Percentiles rank a stretch among this genome's conserved stretches.
phyloP scores from a whole-genome alignment of 1,284 basidiomycete species.

The Bondarzewia mesenterica region DNA sequence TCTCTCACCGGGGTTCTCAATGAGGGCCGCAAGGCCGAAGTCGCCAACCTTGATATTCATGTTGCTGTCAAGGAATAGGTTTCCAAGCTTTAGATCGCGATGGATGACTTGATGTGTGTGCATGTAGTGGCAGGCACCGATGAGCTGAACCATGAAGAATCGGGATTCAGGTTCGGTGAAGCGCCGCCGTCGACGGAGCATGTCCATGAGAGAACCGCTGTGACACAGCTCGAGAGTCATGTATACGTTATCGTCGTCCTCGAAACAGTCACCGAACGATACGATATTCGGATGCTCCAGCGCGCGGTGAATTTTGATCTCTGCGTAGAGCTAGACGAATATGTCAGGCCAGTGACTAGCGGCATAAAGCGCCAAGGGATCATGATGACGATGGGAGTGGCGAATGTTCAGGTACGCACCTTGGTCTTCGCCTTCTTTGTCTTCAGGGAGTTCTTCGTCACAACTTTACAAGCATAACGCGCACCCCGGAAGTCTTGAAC shows the following conservation, averaged over 20 bases:
- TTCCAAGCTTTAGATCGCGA: slow-evolving; percentile 92
- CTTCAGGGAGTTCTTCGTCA: slow-evolving; percentile 77
- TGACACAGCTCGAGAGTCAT: slow-evolving; percentile 93
- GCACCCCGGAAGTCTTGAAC: slow-evolving; percentile 62
- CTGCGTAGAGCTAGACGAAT: slow-evolving; percentile 77
- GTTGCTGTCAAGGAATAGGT: slow-evolving; percentile 85
- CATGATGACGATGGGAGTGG: slow-evolving; percentile 9
- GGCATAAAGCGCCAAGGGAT: neutral
- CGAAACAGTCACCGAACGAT: slow-evolving; percentile 89
- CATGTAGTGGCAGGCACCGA: slow-evolving; percentile 96
- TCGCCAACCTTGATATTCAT: slow-evolving; percentile 98
- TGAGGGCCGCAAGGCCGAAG: slow-evolving; percentile 94
- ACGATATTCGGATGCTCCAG: slow-evolving; percentile 93
- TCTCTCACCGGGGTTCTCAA: slow-evolving; percentile 92
- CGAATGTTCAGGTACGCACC: slow-evolving; percentile 37
- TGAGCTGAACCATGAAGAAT: slow-evolving; percentile 89
- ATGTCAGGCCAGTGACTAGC: neutral
- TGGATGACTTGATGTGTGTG: slow-evolving; percentile 94
- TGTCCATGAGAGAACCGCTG: slow-evolving; percentile 85
- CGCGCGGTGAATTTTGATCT: slow-evolving; percentile 96
- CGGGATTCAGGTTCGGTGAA: slow-evolving; percentile 92
- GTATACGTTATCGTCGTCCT: slow-evolving; percentile 94
- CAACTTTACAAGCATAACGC: slow-evolving; percentile 81
- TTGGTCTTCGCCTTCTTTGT: slow-evolving; percentile 92
- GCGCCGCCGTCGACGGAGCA: slow-evolving; percentile 81